A percentile compares a stretch with the other conserved stretches of the same genome.
Conservation (phyloP, 2,329 filamentous ascomycete species). For the Fusarium virguliforme region DNA sequence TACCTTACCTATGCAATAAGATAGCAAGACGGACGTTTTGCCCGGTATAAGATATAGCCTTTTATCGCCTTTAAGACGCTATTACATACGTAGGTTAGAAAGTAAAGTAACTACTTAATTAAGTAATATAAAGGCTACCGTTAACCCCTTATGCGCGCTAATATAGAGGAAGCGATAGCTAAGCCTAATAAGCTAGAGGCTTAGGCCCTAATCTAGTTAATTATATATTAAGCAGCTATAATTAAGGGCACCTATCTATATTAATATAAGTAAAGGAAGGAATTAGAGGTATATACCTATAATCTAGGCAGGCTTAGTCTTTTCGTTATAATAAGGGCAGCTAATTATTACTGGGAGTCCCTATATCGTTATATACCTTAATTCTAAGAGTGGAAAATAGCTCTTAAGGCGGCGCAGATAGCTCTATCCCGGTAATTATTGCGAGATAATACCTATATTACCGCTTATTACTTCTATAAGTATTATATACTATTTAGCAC, state of each 20-base stretch:
- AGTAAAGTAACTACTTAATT: no score
- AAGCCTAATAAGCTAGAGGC: no score
- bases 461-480: slow-evolving; percentile 14
- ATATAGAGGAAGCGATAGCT: no score
- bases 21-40: no score
- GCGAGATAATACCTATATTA: slow-evolving; percentile 3
- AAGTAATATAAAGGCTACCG: no score
- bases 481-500: slow-evolving; percentile 9
- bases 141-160: no score
- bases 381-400: no score
- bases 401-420: slow-evolving; percentile 1
- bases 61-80: slow-evolving; percentile 14
- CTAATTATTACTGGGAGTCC: neutral
- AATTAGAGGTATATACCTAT: slow-evolving; percentile 3
- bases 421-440: slow-evolving; percentile 5
- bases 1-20: no score
- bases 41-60: no score
- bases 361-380: slow-evolving; percentile 5
- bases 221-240: neutral
- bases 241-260: neutral
- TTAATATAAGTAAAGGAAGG: slow-evolving; percentile 14
- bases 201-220: slow-evolving; percentile 8
- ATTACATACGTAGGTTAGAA: no score
- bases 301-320: neutral
- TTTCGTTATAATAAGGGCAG: neutral